A percentile compares a stretch with the other conserved stretches of the same genome.
These are phyloP conservation scores for Plantago coronopus DNA, from an alignment of 305 asterid genomes.

Conservation along the genomic window DNA sequence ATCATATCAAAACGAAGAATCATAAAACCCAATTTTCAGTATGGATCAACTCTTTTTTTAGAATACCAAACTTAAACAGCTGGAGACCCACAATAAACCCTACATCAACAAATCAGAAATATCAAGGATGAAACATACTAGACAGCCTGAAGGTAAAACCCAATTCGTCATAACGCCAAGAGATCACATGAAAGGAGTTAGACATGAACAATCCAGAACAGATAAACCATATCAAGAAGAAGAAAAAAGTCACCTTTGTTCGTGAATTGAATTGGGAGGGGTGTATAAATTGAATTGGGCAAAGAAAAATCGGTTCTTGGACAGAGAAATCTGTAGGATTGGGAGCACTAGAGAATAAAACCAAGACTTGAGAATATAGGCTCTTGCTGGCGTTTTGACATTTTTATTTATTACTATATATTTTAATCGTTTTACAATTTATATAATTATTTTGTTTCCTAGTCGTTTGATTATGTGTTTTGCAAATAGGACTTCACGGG, in stretches of 20 bases:
- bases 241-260: constrained; percentile 21
- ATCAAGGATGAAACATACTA: constrained; percentile 1
- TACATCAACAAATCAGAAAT: constrained; percentile 6
- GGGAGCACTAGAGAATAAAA: constrained; percentile 21
- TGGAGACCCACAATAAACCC: neutral
- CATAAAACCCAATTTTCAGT: constrained; percentile 13
- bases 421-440: too few species aligned
- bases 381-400: too few species aligned
- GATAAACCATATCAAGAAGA: neutral
- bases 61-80: too few species aligned
- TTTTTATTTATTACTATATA: constrained; percentile 16
- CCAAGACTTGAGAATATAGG: too few species aligned
- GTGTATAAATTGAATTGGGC: neutral
- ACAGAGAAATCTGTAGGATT: constrained; percentile 10
- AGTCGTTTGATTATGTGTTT: too few species aligned
- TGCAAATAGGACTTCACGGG: too few species aligned
- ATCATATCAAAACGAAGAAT: constrained; percentile 21
- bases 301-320: constrained; percentile 17
- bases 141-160: constrained; percentile 13
- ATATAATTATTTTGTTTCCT: too few species aligned
- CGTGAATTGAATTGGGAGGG: constrained; percentile 24
- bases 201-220: constrained; percentile 1
- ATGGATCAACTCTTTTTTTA: constrained; percentile 1
- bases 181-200: constrained; percentile 21
- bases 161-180: constrained; percentile 6